Percentiles rank a stretch among this genome's conserved stretches.
phyloP scores from a whole-genome alignment of 139 green algal genomes.

The Picochlorum sp. region DNA sequence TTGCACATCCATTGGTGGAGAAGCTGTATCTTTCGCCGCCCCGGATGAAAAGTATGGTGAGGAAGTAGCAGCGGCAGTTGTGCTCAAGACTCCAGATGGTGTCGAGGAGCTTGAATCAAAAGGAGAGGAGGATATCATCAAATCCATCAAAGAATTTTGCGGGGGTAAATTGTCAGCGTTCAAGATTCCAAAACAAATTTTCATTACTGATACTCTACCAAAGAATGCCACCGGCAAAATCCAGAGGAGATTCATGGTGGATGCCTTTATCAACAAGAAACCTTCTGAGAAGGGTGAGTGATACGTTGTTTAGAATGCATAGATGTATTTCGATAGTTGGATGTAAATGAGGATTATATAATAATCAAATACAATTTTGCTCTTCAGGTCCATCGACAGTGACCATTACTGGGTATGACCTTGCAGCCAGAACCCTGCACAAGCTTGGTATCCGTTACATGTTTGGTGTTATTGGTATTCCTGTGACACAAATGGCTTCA shows the following conservation, averaged over 20 bases:
- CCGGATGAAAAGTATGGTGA: conserved; percentile 83
- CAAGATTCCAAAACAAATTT: conserved; percentile 64
- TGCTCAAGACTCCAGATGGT: conserved; percentile 38
- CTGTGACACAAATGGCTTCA: conserved; percentile 69
- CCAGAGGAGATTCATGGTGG: conserved; percentile 59
- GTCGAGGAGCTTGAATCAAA: conserved; percentile 1
- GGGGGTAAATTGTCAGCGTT: conserved; percentile 48
- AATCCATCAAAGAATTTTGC: conserved; percentile 33
- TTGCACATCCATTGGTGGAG: conserved; percentile 61
- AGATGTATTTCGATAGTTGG: too few relatives aligned
- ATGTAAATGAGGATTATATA: neutral
- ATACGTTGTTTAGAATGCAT: neutral
- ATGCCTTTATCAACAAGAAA: conserved; percentile 41
- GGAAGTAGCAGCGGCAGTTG: conserved; percentile 66
- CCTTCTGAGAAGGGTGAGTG: conserved; percentile 1
- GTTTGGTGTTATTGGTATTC: conserved; percentile 77
- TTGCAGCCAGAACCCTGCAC: conserved; percentile 37
- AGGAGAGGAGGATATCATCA: conserved; percentile 10
- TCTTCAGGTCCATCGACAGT: neutral
- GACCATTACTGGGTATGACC: conserved; percentile 38
- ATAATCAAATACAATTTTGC: neutral
- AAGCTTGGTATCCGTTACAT: conserved; percentile 56
- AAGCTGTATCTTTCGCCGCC: conserved; percentile 72
- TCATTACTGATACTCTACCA: conserved; percentile 57
- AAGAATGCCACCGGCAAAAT: conserved; percentile 81